Conservation (phyloP, 2,329 filamentous ascomycete genomes). For the Aspergillus novoparasiticus region DNA sequence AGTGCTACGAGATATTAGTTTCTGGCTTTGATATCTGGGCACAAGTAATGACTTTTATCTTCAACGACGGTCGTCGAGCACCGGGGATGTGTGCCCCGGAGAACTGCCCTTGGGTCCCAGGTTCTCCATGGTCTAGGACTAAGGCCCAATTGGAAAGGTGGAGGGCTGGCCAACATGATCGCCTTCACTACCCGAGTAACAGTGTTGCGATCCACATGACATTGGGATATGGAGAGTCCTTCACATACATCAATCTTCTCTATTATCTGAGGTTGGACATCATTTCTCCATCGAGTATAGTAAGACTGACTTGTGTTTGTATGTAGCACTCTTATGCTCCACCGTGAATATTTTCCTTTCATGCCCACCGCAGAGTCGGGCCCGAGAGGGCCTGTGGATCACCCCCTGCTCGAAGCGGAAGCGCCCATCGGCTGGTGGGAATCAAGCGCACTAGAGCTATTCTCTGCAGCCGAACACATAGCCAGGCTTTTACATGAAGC, state of each 20-base stretch:
- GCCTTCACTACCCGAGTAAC: slow-evolving; percentile 3
- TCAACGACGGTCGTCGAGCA: slow-evolving; percentile 3
- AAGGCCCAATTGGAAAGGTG: slow-evolving; percentile 1
- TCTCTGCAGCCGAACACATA: background rate
- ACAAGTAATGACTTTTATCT: slow-evolving; percentile 9
- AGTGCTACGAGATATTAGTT: slow-evolving; percentile 4
- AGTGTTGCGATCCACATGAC: slow-evolving; percentile 4
- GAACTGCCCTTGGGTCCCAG: slow-evolving; percentile 5
- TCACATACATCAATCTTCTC: slow-evolving; percentile 4
- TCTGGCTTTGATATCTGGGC: slow-evolving; percentile 7
- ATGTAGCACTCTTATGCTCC: slow-evolving; percentile 7
- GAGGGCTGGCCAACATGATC: slow-evolving; percentile 2
- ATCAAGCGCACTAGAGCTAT: background rate
- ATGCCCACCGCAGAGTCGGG: background rate
- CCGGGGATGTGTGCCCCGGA: slow-evolving; percentile 6
- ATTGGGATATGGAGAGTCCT: slow-evolving; percentile 5
- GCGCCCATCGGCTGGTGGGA: slow-evolving; percentile 5
- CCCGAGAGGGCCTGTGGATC: background rate
- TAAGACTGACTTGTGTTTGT: background rate
- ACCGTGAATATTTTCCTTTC: slow-evolving; percentile 7
- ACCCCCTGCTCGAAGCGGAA: slow-evolving; percentile 3
- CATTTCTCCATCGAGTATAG: background rate
- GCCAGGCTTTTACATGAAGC: slow-evolving; percentile 1
- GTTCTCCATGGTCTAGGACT: slow-evolving; percentile 3
- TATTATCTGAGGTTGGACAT: background rate